Conservation (phyloP, 768 basidiomycete genomes). For the Suillus cothurnatus region DNA sequence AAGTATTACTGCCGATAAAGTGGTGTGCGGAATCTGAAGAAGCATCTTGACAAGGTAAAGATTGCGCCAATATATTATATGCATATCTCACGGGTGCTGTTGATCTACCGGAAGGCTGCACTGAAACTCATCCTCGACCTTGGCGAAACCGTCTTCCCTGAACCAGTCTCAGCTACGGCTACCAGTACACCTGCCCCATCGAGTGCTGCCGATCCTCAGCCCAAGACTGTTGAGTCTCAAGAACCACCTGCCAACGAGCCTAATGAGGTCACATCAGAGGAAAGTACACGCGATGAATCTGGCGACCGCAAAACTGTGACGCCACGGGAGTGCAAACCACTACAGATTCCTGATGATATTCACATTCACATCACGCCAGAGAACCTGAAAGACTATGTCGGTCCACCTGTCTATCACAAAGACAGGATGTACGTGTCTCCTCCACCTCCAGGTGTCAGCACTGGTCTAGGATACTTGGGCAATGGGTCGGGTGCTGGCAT, state of each 20-base stretch:
- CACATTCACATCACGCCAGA: constrained; percentile 82
- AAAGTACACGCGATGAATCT: constrained; percentile 22
- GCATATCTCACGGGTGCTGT: background rate
- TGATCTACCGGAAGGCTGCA: constrained; percentile 98
- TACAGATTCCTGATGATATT: constrained; percentile 77
- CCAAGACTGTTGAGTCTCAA: constrained; percentile 53
- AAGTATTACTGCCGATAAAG: constrained; percentile 98
- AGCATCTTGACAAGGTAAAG: constrained; percentile 93
- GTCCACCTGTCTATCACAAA: constrained; percentile 93
- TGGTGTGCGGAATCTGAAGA: constrained; percentile 95
- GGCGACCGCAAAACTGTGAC: constrained; percentile 60
- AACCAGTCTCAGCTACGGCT: constrained; percentile 44
- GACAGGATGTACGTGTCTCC: constrained; percentile 83
- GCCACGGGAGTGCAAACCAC: constrained; percentile 76
- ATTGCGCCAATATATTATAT: background rate
- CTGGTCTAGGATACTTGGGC: constrained; percentile 93
- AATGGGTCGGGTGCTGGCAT: constrained; percentile 97
- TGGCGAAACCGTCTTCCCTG: constrained; percentile 84
- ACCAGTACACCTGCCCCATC: constrained; percentile 15
- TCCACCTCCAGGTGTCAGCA: constrained; percentile 92
- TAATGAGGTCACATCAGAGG: constrained; percentile 17
- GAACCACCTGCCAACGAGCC: constrained; percentile 47
- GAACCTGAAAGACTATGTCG: constrained; percentile 95
- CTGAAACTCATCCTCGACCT: constrained; percentile 88
- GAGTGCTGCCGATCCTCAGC: constrained; percentile 15